phyloP scores from a whole-genome alignment of 768 basidiomycete genomes.

The Mrakia gelida region DNA sequence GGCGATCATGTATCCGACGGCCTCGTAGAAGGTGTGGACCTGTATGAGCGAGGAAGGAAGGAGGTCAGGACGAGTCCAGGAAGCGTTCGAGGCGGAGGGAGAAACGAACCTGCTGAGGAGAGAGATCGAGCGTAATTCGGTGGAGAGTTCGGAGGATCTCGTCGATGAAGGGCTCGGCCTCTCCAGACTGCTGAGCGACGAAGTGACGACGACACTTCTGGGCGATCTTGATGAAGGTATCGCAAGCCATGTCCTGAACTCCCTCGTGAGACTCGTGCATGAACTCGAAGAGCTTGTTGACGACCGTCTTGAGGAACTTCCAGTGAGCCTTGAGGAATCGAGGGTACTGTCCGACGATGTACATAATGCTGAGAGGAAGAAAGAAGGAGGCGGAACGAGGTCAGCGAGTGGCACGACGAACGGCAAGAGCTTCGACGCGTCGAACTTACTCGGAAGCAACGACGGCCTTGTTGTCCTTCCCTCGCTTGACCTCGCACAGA shows the following conservation, averaged over 20 bases:
- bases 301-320: constrained; percentile 99
- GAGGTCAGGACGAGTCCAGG: constrained; percentile 11
- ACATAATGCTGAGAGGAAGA: not conserved
- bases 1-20: constrained; percentile 98
- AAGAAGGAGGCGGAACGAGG: not conserved
- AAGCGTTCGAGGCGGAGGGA: not conserved
- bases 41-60: constrained; percentile 31
- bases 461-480: constrained; percentile 99
- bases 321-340: constrained; percentile 99
- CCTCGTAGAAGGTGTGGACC: constrained; percentile 98
- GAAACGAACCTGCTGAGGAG: constrained; percentile 66
- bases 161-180: constrained; percentile 95
- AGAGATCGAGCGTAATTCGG: constrained; percentile 88
- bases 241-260: constrained; percentile 99
- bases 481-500: constrained; percentile 94
- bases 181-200: constrained; percentile 96
- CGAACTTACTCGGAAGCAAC: constrained; percentile 56
- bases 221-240: constrained; percentile 99
- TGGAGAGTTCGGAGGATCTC: constrained; percentile 90
- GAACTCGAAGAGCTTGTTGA: constrained; percentile 99
- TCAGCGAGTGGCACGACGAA: not conserved
- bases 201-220: constrained; percentile 95
- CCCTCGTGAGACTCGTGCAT: constrained; percentile 99
- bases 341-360: constrained; percentile 65
- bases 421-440: not conserved